Conservation (phyloP, 345 rosid species). For the Eucalyptus cloeziana region DNA sequence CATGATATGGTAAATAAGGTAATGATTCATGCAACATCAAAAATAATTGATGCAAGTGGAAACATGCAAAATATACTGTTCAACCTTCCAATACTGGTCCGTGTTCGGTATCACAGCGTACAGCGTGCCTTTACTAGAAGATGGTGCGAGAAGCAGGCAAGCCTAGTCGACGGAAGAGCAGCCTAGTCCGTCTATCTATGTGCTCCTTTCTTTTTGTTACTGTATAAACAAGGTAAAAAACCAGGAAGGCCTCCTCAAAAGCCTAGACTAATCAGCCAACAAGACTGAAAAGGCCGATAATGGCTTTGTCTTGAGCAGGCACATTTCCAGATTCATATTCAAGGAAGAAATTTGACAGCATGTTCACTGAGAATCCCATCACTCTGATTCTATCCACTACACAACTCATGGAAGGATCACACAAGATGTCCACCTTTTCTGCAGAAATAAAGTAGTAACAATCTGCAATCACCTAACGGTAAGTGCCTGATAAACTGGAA, state of each 20-base stretch:
- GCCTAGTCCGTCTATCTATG: too few relatives aligned
- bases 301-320: neutral
- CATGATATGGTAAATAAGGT: neutral
- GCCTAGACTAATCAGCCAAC: neutral
- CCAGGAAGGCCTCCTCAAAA: neutral
- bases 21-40: neutral
- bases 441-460: too few relatives aligned
- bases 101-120: too few relatives aligned
- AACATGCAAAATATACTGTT: too few relatives aligned
- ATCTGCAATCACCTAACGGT: neutral
- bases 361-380: neutral
- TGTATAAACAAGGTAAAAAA: neutral
- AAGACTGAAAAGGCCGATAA: neutral
- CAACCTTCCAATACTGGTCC: neutral
- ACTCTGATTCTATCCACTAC: neutral
- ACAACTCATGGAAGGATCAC: neutral
- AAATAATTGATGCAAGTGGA: neutral
- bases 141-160: neutral
- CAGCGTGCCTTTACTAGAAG: neutral
- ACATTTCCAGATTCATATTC: neutral
- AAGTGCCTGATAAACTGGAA: neutral
- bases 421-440: neutral
- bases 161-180: neutral
- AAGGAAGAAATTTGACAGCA: neutral
- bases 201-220: neutral